Conservation (phyloP, 106 monocot genomes). For the Dioscorea alata region DNA sequence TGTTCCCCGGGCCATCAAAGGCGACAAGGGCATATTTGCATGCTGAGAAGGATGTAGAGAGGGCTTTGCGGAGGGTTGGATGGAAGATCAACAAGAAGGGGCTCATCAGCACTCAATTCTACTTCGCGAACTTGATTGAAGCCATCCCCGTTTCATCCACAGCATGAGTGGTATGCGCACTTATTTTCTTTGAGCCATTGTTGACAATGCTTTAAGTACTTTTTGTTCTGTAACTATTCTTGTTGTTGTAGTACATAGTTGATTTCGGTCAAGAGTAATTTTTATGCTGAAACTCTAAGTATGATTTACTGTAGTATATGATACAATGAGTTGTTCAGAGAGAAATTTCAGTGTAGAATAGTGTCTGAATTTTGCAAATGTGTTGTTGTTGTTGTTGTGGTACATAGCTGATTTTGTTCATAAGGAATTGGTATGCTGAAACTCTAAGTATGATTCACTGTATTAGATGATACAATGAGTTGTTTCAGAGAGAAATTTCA, state of each 20-base stretch:
- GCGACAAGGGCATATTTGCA: conserved; percentile 96
- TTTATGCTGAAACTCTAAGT: neutral
- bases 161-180: neutral
- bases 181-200: neutral
- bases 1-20: conserved; percentile 94
- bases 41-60: conserved; percentile 78
- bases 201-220: neutral
- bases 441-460: neutral
- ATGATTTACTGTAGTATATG: neutral
- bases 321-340: neutral
- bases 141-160: conserved; percentile 48
- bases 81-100: conserved; percentile 66
- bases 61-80: conserved; percentile 67
- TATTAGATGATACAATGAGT: neutral
- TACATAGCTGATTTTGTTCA: neutral
- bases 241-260: neutral
- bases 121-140: conserved; percentile 81
- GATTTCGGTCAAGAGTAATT: neutral
- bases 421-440: neutral
- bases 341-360: neutral
- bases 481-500: neutral
- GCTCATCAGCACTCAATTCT: conserved; percentile 75
- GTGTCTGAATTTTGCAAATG: too few relatives aligned
- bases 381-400: neutral
- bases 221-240: neutral